phyloP scores from a whole-genome alignment of 2,329 filamentous ascomycete species.

The Fusarium sp. region DNA sequence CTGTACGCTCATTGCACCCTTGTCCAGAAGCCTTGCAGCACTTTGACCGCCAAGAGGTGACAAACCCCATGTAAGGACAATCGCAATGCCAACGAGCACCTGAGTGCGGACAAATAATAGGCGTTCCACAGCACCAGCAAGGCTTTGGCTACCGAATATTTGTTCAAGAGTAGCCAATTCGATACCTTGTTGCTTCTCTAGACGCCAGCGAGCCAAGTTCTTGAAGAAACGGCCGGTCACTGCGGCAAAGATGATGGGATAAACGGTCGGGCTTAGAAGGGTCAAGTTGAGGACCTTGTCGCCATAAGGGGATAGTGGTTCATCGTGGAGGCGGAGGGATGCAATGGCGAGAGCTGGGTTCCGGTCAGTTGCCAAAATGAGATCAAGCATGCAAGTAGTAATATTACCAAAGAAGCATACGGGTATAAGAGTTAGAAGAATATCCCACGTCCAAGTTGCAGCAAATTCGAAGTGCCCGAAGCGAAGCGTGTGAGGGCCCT shows the following conservation, averaged over 20 bases:
- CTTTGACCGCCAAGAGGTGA: constrained; percentile 30
- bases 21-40: constrained; percentile 2
- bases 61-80: constrained; percentile 13
- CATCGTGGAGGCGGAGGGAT: background rate
- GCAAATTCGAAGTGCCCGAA: background rate
- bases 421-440: background rate
- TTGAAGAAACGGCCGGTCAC: constrained; percentile 22
- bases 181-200: constrained; percentile 18
- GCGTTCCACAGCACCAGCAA: constrained; percentile 17
- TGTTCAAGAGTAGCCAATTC: constrained; percentile 22
- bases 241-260: constrained; percentile 29
- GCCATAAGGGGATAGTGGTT: background rate
- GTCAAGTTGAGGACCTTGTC: background rate
- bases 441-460: background rate
- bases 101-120: constrained; percentile 17
- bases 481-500: background rate
- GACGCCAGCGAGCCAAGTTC: constrained; percentile 16
- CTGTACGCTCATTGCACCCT: background rate
- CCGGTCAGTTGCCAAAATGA: background rate
- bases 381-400: no score
- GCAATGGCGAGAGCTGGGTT: background rate
- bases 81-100: background rate
- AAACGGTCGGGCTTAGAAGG: constrained; percentile 13
- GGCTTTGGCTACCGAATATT: constrained; percentile 29
- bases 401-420: constrained; percentile 7